Conservation (phyloP, 768 basidiomycete species). For the Psilocybe cyanescens region DNA sequence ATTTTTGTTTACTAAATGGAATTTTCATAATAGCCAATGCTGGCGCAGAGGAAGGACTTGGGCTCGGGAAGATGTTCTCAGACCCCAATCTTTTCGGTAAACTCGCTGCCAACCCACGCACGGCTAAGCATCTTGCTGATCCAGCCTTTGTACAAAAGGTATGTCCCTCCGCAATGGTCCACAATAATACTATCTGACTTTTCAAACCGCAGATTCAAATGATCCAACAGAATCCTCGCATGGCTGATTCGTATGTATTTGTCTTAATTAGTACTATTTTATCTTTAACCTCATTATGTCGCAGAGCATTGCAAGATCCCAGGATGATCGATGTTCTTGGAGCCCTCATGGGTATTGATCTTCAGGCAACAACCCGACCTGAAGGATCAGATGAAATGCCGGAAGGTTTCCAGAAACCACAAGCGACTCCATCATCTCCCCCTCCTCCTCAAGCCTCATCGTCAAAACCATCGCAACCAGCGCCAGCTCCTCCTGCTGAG, state of each 20-base stretch:
- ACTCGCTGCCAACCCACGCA: constrained; percentile 86
- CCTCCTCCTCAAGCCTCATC: constrained; percentile 51
- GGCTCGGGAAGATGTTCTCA: constrained; percentile 76
- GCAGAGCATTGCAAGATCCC: constrained; percentile 72
- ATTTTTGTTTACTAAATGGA: constrained; percentile 4
- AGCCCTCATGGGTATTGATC: constrained; percentile 90
- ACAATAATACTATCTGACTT: background rate
- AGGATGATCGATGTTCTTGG: constrained; percentile 95
- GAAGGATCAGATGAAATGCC: constrained; percentile 86
- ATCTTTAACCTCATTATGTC: constrained; percentile 7
- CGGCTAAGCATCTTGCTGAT: constrained; percentile 82
- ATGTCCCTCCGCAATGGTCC: background rate
- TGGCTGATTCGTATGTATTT: constrained; percentile 59
- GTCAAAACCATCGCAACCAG: constrained; percentile 35
- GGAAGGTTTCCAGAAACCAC: constrained; percentile 48
- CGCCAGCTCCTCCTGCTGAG: constrained; percentile 44
- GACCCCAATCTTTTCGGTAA: constrained; percentile 87
- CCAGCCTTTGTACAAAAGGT: constrained; percentile 79
- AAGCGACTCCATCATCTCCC: constrained; percentile 41
- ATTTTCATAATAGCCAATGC: constrained; percentile 37
- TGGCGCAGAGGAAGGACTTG: constrained; percentile 48
- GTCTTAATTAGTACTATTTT: background rate
- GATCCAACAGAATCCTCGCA: constrained; percentile 69
- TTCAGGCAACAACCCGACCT: constrained; percentile 82
- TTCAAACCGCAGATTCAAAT: constrained; percentile 51